phyloP scores from a whole-genome alignment of 306 rosid species.

The Pyrus pyrifolia region DNA sequence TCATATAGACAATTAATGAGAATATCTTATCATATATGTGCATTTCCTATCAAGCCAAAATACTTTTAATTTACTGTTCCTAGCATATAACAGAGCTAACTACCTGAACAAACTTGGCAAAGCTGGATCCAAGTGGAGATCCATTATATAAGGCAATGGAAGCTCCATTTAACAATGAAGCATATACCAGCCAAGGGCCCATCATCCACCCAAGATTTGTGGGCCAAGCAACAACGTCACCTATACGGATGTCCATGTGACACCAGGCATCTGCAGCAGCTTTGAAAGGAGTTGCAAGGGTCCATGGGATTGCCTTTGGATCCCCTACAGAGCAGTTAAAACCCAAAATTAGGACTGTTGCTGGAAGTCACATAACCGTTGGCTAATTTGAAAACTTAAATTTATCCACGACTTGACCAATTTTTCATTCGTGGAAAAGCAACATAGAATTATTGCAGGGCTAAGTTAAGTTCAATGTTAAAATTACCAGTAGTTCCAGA shows the following conservation, averaged over 20 bases:
- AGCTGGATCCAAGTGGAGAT: slow-evolving; percentile 83
- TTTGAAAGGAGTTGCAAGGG: slow-evolving; percentile 71
- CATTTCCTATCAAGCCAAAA: neutral
- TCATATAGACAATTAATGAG: neutral
- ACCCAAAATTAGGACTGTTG: slow-evolving; percentile 13
- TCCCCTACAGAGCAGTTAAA: slow-evolving; percentile 53
- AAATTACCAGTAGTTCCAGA: slow-evolving; percentile 92
- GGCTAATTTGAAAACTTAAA: neutral
- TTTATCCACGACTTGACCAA: neutral
- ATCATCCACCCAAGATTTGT: slow-evolving; percentile 99
- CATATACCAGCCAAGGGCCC: slow-evolving; percentile 99
- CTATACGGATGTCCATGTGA: slow-evolving; percentile 71
- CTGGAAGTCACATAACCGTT: neutral
- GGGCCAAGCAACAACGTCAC: slow-evolving; percentile 88
- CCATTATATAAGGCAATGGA: slow-evolving; percentile 84
- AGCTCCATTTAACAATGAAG: slow-evolving; percentile 87
- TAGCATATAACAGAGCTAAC: no score
- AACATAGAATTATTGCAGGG: neutral
- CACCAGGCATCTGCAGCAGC: slow-evolving; percentile 99
- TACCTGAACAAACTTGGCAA: slow-evolving; percentile 90
- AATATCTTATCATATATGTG: neutral
- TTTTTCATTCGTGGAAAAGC: neutral
- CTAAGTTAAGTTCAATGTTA: slow-evolving; percentile 5
- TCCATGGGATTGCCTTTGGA: slow-evolving; percentile 99
- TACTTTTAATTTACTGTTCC: no score